Conservation (phyloP, 2,329 filamentous ascomycete species). For the Aspergillus uvarum region DNA sequence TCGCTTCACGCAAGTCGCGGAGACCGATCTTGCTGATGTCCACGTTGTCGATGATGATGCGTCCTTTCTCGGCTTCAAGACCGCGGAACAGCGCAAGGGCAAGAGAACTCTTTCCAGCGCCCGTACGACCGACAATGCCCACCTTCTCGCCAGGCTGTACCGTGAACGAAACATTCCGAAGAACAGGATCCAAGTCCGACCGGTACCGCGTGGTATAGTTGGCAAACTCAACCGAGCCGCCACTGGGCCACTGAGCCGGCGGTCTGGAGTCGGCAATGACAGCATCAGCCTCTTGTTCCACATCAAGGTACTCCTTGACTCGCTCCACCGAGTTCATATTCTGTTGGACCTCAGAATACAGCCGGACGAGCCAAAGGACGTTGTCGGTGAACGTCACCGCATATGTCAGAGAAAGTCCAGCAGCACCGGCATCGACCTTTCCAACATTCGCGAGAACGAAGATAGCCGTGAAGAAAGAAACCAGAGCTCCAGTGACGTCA, state of each 20-base stretch:
- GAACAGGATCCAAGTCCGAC: constrained; percentile 79
- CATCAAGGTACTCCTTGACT: constrained; percentile 93
- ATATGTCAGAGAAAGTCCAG: constrained; percentile 91
- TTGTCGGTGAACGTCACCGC: constrained; percentile 97
- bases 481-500: constrained; percentile 84
- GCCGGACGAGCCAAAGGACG: constrained; percentile 89
- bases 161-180: constrained; percentile 81
- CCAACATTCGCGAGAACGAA: constrained; percentile 86
- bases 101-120: constrained; percentile 93
- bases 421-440: constrained; percentile 82
- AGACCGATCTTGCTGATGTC: constrained; percentile 87
- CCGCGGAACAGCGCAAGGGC: constrained; percentile 91
- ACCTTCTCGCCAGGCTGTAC: constrained; percentile 87
- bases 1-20: constrained; percentile 86
- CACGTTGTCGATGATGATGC: constrained; percentile 86
- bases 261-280: constrained; percentile 78
- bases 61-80: constrained; percentile 84
- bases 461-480: constrained; percentile 88
- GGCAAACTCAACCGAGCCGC: constrained; percentile 83
- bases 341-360: constrained; percentile 94
- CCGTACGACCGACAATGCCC: constrained; percentile 91
- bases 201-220: constrained; percentile 88
- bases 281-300: constrained; percentile 85
- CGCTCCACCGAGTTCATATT: constrained; percentile 99
- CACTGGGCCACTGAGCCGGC: constrained; percentile 75